phyloP scores from a whole-genome alignment of 805 yeast species.

The Nakazawaea pomicola region DNA sequence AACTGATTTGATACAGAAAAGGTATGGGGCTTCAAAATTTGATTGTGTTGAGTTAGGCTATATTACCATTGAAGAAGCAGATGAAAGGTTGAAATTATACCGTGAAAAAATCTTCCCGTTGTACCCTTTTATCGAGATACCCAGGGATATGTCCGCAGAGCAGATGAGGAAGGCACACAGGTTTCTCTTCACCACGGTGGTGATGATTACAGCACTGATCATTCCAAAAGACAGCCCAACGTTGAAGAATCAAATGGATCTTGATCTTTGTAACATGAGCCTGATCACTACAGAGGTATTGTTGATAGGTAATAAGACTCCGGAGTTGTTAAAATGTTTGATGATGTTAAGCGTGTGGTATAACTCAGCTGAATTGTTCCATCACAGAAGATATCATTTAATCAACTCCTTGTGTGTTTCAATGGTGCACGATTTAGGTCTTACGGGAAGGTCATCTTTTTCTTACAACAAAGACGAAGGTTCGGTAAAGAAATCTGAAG shows the following conservation, averaged over 20 bases:
- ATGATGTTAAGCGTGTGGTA: conserved; percentile 71
- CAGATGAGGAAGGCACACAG: conserved; percentile 50
- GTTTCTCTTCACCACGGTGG: conserved; percentile 55
- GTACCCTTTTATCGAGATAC: conserved; percentile 57
- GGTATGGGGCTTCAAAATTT: conserved; percentile 17
- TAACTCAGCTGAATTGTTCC: conserved; percentile 76
- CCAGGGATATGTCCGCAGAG: conserved; percentile 37
- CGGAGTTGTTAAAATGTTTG: conserved; percentile 61
- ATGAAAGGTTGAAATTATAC: conserved; percentile 45
- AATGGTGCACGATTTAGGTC: conserved; percentile 72
- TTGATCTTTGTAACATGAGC: conserved; percentile 50
- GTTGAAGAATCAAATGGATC: conserved; percentile 36
- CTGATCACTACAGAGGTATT: conserved; percentile 54
- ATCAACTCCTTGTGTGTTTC: conserved; percentile 60
- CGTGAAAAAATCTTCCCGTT: conserved; percentile 36
- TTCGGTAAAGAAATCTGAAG: conserved; percentile 33
- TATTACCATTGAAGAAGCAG: conserved; percentile 56
- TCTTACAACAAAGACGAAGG: conserved; percentile 36
- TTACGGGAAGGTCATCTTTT: conserved; percentile 48
- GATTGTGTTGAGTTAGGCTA: conserved; percentile 59
- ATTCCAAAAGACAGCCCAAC: conserved; percentile 23
- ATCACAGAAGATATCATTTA: conserved; percentile 72
- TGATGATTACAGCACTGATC: conserved; percentile 54
- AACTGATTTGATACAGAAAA: conserved; percentile 26
- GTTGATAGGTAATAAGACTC: conserved; percentile 63